A percentile compares a stretch with the other conserved stretches of the same genome.
Evolutionary conservation across 208 protist genomes (phyloP).

Genomic region (Angomonas deanei): DNA sequence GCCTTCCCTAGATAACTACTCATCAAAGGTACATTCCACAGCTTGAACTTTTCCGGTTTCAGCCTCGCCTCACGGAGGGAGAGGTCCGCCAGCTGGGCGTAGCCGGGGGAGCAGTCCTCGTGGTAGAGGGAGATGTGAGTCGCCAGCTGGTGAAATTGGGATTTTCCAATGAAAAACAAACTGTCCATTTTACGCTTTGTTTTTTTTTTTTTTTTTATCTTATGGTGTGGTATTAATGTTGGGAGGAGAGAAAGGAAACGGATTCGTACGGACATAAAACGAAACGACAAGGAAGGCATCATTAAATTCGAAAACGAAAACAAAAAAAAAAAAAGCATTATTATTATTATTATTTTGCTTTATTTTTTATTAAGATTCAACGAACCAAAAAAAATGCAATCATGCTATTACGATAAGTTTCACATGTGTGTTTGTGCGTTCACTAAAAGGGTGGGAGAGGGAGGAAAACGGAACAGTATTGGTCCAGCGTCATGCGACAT

Average conservation of each 20-base stretch:
- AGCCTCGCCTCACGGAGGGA: slow-evolving; percentile 30
- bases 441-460: too few species aligned
- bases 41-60: slow-evolving; percentile 35
- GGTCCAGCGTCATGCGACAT: too few species aligned
- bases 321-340: neutral
- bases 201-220: too few species aligned
- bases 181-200: slow-evolving; percentile 56
- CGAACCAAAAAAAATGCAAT: neutral
- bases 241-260: neutral
- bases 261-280: neutral
- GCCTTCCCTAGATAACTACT: slow-evolving; percentile 54
- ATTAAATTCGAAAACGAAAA: neutral
- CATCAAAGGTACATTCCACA: slow-evolving; percentile 78
- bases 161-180: slow-evolving; percentile 58
- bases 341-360: neutral
- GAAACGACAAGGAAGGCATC: neutral
- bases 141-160: slow-evolving; percentile 76
- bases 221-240: neutral
- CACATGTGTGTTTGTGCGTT: too few species aligned
- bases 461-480: too few species aligned
- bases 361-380: neutral
- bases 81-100: slow-evolving; percentile 38
- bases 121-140: slow-evolving; percentile 77
- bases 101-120: slow-evolving; percentile 56
- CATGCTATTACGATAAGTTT: too few species aligned